Conservation (phyloP, 345 rosid genomes). For the Eucalyptus sp. region DNA sequence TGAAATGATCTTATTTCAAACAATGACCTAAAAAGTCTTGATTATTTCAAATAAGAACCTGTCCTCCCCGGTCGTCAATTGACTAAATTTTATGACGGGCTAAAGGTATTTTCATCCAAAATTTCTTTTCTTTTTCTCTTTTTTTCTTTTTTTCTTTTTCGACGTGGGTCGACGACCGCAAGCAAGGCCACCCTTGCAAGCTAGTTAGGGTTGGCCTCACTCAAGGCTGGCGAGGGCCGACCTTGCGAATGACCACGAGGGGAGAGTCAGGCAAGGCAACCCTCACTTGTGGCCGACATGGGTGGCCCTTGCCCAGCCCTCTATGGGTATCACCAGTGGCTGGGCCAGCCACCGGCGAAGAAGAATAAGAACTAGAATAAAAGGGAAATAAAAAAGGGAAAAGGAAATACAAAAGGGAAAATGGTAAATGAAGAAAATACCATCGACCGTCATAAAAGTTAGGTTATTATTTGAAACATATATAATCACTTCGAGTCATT, state of each 20-base stretch:
- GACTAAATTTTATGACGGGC: rapidly evolving
- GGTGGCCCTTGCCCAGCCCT: too few relatives aligned
- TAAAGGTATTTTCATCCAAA: rapidly evolving
- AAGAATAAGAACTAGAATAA: too few relatives aligned
- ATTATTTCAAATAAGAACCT: too few relatives aligned
- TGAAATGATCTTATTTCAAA: rapidly evolving
- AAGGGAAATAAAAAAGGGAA: too few relatives aligned
- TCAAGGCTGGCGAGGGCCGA: rapidly evolving
- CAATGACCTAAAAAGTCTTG: rapidly evolving
- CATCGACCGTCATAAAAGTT: rapidly evolving
- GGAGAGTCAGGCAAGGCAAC: too few relatives aligned
- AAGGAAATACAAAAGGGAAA: too few relatives aligned
- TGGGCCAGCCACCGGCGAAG: rapidly evolving
- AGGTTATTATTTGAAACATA: too few relatives aligned
- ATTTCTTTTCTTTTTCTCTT: rapidly evolving
- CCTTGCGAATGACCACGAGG: rapidly evolving
- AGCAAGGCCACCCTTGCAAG: rapidly evolving
- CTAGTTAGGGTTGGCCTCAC: too few relatives aligned
- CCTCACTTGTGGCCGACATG: rapidly evolving
- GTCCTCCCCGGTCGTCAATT: rapidly evolving
- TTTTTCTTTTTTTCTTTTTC: rapidly evolving
- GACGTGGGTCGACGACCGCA: rapidly evolving
- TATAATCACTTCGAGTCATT: too few relatives aligned
- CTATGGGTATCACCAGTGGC: too few relatives aligned
- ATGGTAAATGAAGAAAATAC: rapidly evolving